These are phyloP conservation scores for Backusella circina DNA, from an alignment of 192 early-diverging fungal genomes.

Conservation along the genomic window DNA sequence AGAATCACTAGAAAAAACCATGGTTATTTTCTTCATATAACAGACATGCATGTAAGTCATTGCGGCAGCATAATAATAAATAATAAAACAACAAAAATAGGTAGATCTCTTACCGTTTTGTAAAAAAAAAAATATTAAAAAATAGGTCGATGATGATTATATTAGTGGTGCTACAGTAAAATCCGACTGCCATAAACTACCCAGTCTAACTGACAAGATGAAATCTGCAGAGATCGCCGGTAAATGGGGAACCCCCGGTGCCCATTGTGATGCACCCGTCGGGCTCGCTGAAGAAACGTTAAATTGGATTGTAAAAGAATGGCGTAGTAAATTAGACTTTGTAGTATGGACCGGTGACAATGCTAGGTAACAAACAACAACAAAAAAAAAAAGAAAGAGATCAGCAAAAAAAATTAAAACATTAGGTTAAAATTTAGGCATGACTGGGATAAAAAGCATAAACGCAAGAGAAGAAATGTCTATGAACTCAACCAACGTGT, in stretches of 20 bases:
- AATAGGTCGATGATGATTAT: conserved; percentile 39
- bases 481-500: conserved; percentile 45
- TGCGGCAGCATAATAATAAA: background rate
- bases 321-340: conserved; percentile 55
- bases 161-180: conserved; percentile 43
- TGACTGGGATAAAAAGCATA: conserved; percentile 52
- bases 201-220: conserved; percentile 9
- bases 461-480: conserved; percentile 52
- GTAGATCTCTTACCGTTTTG: background rate
- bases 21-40: conserved; percentile 68
- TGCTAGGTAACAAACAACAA: conserved; percentile 39
- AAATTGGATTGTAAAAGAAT: conserved; percentile 43
- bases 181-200: conserved; percentile 53
- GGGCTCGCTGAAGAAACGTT: conserved; percentile 52
- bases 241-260: conserved; percentile 48
- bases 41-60: conserved; percentile 57
- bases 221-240: conserved; percentile 34
- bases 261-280: conserved; percentile 60
- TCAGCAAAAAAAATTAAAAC: background rate
- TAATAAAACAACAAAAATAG: background rate
- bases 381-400: background rate
- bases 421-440: conserved; percentile 36
- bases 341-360: conserved; percentile 73
- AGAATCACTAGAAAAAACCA: background rate
- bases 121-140: too few relatives aligned